phyloP scores from a whole-genome alignment of 768 basidiomycete species.

The Phanerodontia chrysosporium region DNA sequence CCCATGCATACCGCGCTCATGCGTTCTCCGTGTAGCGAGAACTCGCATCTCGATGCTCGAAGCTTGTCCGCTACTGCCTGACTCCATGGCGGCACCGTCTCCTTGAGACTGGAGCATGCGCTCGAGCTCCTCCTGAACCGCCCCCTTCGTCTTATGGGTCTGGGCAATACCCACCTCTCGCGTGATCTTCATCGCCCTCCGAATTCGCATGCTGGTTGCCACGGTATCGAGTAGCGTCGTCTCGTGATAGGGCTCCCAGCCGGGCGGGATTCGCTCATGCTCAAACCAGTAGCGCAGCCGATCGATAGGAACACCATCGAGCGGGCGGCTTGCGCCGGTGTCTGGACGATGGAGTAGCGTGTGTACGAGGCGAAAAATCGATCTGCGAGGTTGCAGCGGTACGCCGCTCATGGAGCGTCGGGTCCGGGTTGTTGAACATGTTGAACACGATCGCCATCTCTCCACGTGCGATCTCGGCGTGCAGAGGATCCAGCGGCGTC shows the following conservation, averaged over 20 bases:
- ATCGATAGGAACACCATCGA: slow-evolving; percentile 11
- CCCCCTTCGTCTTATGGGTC: too few species aligned
- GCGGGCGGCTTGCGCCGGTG: not conserved
- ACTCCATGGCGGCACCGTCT: too few species aligned
- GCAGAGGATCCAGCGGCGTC: slow-evolving; percentile 36
- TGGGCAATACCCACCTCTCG: too few species aligned
- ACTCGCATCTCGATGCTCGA: too few species aligned
- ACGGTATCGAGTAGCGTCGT: slow-evolving; percentile 10
- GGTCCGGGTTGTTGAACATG: slow-evolving; percentile 38
- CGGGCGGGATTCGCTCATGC: slow-evolving; percentile 9
- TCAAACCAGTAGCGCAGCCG: slow-evolving; percentile 10
- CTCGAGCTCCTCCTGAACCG: too few species aligned
- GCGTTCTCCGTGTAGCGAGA: too few species aligned
- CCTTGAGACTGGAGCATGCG: too few species aligned
- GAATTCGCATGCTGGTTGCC: not conserved
- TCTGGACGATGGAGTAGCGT: not conserved
- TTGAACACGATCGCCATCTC: slow-evolving; percentile 66
- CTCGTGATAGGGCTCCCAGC: slow-evolving; percentile 10
- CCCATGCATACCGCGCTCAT: too few species aligned
- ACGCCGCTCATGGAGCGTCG: slow-evolving; percentile 5
- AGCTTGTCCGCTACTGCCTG: too few species aligned
- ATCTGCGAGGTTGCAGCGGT: not conserved
- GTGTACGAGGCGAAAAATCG: not conserved
- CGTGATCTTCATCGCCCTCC: slow-evolving; percentile 2
- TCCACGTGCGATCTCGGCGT: slow-evolving; percentile 60